These are phyloP conservation scores for Cryptococcus sp. DNA, from an alignment of 1,284 basidiomycete genomes.

Conservation along the genomic window DNA sequence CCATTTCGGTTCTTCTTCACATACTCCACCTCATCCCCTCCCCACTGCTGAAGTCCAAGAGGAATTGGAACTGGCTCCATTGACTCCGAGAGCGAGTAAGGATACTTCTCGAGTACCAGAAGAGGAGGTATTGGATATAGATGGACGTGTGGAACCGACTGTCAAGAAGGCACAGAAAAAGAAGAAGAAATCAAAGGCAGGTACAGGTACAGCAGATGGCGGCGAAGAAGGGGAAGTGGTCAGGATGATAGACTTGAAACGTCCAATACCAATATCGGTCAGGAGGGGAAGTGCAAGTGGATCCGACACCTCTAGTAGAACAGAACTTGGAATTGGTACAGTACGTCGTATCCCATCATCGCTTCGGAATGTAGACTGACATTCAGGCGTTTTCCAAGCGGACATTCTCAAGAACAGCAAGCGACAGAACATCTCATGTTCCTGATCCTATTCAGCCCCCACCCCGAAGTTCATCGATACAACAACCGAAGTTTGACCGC, in stretches of 20 bases:
- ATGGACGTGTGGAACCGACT: slow-evolving; percentile 24
- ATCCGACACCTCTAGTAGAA: background rate
- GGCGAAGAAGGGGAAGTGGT: slow-evolving; percentile 18
- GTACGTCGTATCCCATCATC: background rate
- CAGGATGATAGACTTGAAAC: slow-evolving; percentile 32
- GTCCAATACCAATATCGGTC: background rate
- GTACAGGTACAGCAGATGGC: slow-evolving; percentile 3
- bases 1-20: slow-evolving; percentile 19
- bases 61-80: slow-evolving; percentile 10
- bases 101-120: background rate
- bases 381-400: slow-evolving; percentile 15
- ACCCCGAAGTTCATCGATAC: background rate
- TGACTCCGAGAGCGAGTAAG: background rate
- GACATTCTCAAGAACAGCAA: slow-evolving; percentile 26
- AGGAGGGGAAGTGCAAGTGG: no score
- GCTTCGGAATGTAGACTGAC: background rate
- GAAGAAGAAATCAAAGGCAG: slow-evolving; percentile 19
- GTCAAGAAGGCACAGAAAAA: slow-evolving; percentile 13
- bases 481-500: background rate
- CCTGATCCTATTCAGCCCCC: slow-evolving; percentile 2
- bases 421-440: slow-evolving; percentile 10
- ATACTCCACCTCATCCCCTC: slow-evolving; percentile 7
- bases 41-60: slow-evolving; percentile 4
- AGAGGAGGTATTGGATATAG: slow-evolving; percentile 20
- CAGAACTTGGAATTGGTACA: background rate